Evolutionary conservation across 1,284 basidiomycete genomes (phyloP).

Genomic region (Malassezia furfur): DNA sequence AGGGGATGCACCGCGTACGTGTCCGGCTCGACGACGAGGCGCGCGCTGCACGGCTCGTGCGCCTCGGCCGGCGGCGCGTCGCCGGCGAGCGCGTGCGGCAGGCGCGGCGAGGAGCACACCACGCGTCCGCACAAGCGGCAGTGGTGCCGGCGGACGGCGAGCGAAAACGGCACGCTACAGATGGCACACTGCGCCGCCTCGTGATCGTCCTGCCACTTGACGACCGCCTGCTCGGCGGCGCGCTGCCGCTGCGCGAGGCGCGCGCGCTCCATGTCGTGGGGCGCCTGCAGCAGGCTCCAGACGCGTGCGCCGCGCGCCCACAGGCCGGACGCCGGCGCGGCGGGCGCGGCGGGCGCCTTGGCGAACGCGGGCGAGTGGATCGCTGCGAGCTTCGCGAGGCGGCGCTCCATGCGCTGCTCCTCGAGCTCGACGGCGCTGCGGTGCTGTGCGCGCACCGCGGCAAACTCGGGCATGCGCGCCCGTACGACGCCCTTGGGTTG

Average conservation of each 20-base stretch:
- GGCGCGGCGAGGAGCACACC: conserved; percentile 79
- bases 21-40: neutral
- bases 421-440: conserved; percentile 29
- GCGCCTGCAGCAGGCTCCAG: conserved; percentile 7
- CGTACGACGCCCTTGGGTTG: conserved; percentile 36
- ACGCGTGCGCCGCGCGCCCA: neutral
- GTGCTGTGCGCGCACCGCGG: conserved; percentile 15
- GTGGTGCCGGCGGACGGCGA: conserved; percentile 91
- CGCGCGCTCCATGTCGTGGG: neutral
- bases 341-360: neutral
- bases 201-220: conserved; percentile 85
- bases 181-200: conserved; percentile 68
- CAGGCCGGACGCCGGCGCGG: neutral
- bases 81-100: conserved; percentile 24
- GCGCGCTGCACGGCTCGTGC: conserved; percentile 9
- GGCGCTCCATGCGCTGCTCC: conserved; percentile 36
- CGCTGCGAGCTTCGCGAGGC: conserved; percentile 26
- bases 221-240: conserved; percentile 68
- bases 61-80: neutral
- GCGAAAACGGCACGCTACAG: conserved; percentile 75
- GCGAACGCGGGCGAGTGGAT: neutral
- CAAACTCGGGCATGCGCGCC: conserved; percentile 26
- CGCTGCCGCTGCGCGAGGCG: conserved; percentile 8
- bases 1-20: neutral
- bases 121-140: conserved; percentile 88